phyloP scores from a whole-genome alignment of 2,329 filamentous ascomycete species.

The Fusarium nelsonii region DNA sequence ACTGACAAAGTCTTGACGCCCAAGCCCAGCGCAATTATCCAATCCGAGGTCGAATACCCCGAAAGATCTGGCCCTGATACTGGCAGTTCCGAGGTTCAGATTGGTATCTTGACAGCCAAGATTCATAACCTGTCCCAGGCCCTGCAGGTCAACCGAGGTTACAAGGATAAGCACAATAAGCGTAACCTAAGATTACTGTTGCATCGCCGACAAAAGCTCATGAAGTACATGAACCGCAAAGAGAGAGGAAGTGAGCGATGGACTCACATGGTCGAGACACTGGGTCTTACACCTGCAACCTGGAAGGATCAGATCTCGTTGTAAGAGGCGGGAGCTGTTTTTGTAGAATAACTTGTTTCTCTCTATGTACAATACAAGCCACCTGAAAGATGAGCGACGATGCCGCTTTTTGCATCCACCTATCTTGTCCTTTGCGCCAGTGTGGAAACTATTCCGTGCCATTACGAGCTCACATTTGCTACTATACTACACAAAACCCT shows the following conservation, averaged over 20 bases:
- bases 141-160: conserved; percentile 73
- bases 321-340: conserved; percentile 45
- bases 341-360: conserved; percentile 60
- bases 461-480: conserved; percentile 55
- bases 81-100: conserved; percentile 96
- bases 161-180: conserved; percentile 95
- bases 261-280: conserved; percentile 83
- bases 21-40: conserved; percentile 64
- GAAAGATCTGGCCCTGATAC: conserved; percentile 88
- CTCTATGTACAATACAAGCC: conserved; percentile 64
- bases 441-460: conserved; percentile 50
- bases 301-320: conserved; percentile 87
- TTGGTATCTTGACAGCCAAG: conserved; percentile 93
- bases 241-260: conserved; percentile 93
- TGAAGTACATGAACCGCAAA: conserved; percentile 88
- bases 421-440: conserved; percentile 52
- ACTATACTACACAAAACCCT: conserved; percentile 60
- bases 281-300: conserved; percentile 88
- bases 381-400: conserved; percentile 48
- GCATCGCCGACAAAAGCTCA: conserved; percentile 87
- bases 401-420: conserved; percentile 47
- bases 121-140: conserved; percentile 84
- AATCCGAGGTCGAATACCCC: conserved; percentile 55
- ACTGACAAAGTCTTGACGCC: conserved; percentile 79
- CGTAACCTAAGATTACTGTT: conserved; percentile 86